Evolutionary conservation across 495 filamentous ascomycete genomes (phyloP).

Genomic region (Lophiotrema nucula): DNA sequence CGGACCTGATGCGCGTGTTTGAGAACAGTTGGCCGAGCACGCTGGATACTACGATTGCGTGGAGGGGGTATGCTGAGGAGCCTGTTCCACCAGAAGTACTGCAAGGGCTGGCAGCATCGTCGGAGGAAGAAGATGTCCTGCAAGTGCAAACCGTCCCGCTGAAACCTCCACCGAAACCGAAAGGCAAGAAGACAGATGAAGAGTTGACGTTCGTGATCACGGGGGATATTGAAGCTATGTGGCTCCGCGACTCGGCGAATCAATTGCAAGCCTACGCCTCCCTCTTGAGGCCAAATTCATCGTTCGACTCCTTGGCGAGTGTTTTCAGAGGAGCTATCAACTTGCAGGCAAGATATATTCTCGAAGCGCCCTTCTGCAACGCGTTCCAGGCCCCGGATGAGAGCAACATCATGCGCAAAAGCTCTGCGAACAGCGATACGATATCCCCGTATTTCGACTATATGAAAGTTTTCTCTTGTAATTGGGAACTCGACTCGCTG

Average conservation of each 20-base stretch:
- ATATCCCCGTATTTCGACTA: slow-evolving; percentile 52
- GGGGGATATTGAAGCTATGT: slow-evolving; percentile 68
- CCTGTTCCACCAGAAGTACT: background rate
- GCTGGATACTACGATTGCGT: slow-evolving; percentile 65
- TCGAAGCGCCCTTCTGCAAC: slow-evolving; percentile 62
- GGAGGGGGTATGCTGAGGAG: slow-evolving; percentile 53
- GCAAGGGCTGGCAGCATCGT: too few species aligned
- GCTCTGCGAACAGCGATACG: slow-evolving; percentile 47
- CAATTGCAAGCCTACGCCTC: slow-evolving; percentile 63
- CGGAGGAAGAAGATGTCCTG: background rate
- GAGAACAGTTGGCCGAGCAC: slow-evolving; percentile 66
- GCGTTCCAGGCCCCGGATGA: slow-evolving; percentile 61
- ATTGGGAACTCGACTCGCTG: slow-evolving; percentile 66
- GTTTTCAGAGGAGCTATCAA: slow-evolving; percentile 66
- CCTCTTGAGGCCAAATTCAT: slow-evolving; percentile 50
- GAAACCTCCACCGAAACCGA: background rate
- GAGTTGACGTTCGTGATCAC: slow-evolving; percentile 65
- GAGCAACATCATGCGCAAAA: slow-evolving; percentile 51
- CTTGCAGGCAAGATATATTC: slow-evolving; percentile 61
- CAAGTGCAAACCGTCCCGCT: background rate
- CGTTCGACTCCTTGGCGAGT: slow-evolving; percentile 52
- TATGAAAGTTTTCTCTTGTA: slow-evolving; percentile 58
- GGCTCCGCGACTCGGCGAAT: slow-evolving; percentile 67
- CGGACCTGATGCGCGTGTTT: slow-evolving; percentile 64
- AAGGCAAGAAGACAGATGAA: slow-evolving; percentile 35